Percentiles rank a stretch among this genome's conserved stretches.
Evolutionary conservation across 108 stramenopile species (phyloP).

Genomic region (Nitzschia putrida): DNA sequence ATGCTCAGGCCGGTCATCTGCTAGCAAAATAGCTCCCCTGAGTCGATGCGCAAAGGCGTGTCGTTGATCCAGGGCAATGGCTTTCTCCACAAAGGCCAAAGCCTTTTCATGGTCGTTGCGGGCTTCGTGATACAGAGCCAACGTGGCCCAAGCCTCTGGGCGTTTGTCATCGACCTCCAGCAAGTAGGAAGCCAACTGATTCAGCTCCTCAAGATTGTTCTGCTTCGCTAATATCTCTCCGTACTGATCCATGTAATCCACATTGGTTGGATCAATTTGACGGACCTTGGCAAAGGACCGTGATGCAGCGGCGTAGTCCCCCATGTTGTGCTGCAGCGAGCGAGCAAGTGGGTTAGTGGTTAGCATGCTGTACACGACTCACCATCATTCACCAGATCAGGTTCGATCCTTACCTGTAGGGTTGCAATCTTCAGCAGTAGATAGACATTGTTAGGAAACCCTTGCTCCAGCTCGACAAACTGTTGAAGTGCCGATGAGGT

Average conservation of each 20-base stretch:
- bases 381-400: neutral
- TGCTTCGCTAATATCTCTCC: slow-evolving; percentile 61
- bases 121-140: slow-evolving; percentile 76
- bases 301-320: slow-evolving; percentile 56
- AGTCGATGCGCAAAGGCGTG: slow-evolving; percentile 76
- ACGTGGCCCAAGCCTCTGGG: slow-evolving; percentile 75
- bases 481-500: slow-evolving; percentile 48
- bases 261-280: slow-evolving; percentile 46
- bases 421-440: slow-evolving; percentile 64
- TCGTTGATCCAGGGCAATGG: slow-evolving; percentile 72
- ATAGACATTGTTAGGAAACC: slow-evolving; percentile 73
- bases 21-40: slow-evolving; percentile 69
- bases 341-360: slow-evolving; percentile 9
- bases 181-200: slow-evolving; percentile 61
- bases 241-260: slow-evolving; percentile 78
- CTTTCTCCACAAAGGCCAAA: slow-evolving; percentile 74
- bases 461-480: slow-evolving; percentile 57
- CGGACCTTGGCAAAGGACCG: slow-evolving; percentile 55
- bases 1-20: slow-evolving; percentile 74
- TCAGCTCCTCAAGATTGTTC: slow-evolving; percentile 54
- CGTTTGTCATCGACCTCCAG: slow-evolving; percentile 73
- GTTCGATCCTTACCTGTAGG: slow-evolving; percentile 45
- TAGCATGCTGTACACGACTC: neutral
- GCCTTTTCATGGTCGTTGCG: slow-evolving; percentile 75
- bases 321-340: slow-evolving; percentile 57